A percentile compares a stretch with the other conserved stretches of the same genome.
These are phyloP conservation scores for Cichorium intybus DNA, from an alignment of 140 eudicot species.

Conservation along the genomic window DNA sequence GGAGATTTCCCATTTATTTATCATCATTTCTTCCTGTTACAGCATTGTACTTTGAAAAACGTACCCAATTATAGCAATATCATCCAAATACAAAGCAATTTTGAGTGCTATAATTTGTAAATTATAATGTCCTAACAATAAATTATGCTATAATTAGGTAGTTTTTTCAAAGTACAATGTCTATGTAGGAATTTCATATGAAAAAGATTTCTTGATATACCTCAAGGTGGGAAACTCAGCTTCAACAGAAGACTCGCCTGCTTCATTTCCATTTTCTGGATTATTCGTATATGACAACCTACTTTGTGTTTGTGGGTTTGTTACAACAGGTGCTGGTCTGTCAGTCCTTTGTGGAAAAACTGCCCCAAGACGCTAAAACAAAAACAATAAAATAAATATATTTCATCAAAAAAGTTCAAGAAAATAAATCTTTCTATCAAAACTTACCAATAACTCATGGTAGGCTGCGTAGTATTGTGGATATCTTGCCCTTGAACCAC, in stretches of 20 bases:
- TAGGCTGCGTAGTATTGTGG: slow-evolving; percentile 83
- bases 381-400: neutral
- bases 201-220: slow-evolving; percentile 27
- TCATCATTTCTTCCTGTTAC: too few relatives aligned
- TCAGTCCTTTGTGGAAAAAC: slow-evolving; percentile 85
- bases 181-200: too few relatives aligned
- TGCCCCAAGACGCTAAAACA: slow-evolving; percentile 74
- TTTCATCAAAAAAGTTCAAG: neutral
- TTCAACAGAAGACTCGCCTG: slow-evolving; percentile 69
- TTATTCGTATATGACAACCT: slow-evolving; percentile 58
- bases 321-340: slow-evolving; percentile 63
- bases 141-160: too few relatives aligned
- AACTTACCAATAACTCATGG: slow-evolving; percentile 77
- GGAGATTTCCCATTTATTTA: too few relatives aligned
- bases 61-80: too few relatives aligned
- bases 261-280: slow-evolving; percentile 53
- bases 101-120: too few relatives aligned
- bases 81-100: too few relatives aligned
- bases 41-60: too few relatives aligned
- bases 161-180: too few relatives aligned
- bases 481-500: slow-evolving; percentile 84
- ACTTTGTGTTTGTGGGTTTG: slow-evolving; percentile 78
- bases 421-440: neutral
- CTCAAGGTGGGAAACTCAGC: slow-evolving; percentile 90
- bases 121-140: too few relatives aligned